Evolutionary conservation across 176 grass and related monocot species (phyloP).

Genomic region (Panicum miliaceum): DNA sequence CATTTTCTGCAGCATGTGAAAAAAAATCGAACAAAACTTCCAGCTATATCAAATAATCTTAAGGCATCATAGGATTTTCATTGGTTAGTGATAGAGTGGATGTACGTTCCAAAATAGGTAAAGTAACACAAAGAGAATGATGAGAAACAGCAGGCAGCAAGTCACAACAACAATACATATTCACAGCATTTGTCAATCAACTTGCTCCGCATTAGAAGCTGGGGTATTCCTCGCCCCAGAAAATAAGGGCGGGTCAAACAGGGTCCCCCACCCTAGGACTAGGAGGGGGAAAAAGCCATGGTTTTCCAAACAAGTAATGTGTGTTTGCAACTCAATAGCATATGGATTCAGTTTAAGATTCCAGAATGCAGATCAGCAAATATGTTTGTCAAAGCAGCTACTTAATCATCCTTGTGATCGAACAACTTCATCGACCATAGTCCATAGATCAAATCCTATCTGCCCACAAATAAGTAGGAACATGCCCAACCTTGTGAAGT

Average conservation of each 20-base stretch:
- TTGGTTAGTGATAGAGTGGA: conserved; percentile 9
- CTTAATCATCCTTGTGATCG: background rate
- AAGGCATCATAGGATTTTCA: background rate
- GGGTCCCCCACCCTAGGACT: background rate
- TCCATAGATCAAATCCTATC: background rate
- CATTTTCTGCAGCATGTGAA: background rate
- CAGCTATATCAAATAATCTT: background rate
- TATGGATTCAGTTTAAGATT: background rate
- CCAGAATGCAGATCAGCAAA: background rate
- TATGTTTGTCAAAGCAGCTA: background rate
- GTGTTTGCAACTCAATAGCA: background rate
- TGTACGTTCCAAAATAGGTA: background rate
- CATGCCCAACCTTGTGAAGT: background rate
- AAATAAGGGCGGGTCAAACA: background rate
- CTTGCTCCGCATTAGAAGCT: background rate
- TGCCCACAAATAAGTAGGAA: background rate
- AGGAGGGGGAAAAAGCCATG: background rate
- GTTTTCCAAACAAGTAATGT: conserved; percentile 5
- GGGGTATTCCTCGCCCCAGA: background rate
- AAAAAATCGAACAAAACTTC: background rate
- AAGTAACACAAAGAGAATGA: background rate
- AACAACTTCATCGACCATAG: background rate
- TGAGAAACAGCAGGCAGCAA: conserved; percentile 3
- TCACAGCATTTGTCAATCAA: background rate
- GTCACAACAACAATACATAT: background rate